Conservation (phyloP, 2,329 filamentous ascomycete species). For the Aspergillus vadensis region DNA sequence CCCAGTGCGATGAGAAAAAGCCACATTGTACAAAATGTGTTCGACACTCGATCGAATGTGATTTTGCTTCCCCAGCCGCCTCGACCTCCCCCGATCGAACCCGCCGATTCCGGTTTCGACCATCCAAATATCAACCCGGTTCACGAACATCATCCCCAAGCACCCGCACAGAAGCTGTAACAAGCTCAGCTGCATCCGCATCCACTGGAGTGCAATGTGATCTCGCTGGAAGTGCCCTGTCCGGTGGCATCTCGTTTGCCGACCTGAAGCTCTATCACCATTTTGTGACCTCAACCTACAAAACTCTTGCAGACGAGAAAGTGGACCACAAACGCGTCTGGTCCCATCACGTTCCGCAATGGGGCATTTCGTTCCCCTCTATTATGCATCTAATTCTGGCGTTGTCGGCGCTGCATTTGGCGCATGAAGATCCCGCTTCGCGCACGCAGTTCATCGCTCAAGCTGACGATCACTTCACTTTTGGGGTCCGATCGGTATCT, state of each 20-base stretch:
- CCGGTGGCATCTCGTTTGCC: slow-evolving; percentile 26
- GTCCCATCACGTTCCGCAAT: slow-evolving; percentile 34
- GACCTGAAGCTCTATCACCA: slow-evolving; percentile 39
- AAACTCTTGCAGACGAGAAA: slow-evolving; percentile 27
- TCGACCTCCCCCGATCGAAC: slow-evolving; percentile 4
- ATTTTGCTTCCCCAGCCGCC: slow-evolving; percentile 20
- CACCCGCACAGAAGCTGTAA: slow-evolving; percentile 3
- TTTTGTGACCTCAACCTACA: slow-evolving; percentile 29
- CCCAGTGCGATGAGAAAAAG: slow-evolving; percentile 39
- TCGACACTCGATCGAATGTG: slow-evolving; percentile 32
- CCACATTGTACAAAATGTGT: slow-evolving; percentile 34
- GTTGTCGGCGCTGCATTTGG: slow-evolving; percentile 33
- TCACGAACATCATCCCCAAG: not conserved
- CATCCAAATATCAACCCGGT: slow-evolving; percentile 21
- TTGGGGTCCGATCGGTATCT: slow-evolving; percentile 37
- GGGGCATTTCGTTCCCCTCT: slow-evolving; percentile 34
- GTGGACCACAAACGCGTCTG: slow-evolving; percentile 29
- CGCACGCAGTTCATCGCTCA: slow-evolving; percentile 27
- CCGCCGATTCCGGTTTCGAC: slow-evolving; percentile 22
- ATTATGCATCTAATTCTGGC: slow-evolving; percentile 37
- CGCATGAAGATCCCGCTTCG: slow-evolving; percentile 21
- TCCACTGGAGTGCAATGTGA: slow-evolving; percentile 22
- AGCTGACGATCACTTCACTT: slow-evolving; percentile 39
- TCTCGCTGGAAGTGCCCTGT: slow-evolving; percentile 9
- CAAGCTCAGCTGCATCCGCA: not conserved